These are phyloP conservation scores for Eragrostis tef DNA, from an alignment of 202 grass and related monocot species.

Conservation along the genomic window DNA sequence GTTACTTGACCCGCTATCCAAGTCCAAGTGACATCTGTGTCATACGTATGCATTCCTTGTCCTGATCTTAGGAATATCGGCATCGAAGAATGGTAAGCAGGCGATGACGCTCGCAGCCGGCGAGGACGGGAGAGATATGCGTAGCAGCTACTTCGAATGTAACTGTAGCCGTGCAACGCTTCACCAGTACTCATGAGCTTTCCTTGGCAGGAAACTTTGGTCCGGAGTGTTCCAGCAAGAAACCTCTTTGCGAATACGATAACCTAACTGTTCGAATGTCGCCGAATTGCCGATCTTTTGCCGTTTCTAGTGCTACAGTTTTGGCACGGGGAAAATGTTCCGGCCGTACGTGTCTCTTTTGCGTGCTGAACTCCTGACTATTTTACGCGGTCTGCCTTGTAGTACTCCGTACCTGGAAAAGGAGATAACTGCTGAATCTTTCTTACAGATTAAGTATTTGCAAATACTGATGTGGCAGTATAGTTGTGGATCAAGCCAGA, in stretches of 20 bases:
- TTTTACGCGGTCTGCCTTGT: neutral
- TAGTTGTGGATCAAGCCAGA: too few relatives aligned
- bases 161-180: neutral
- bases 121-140: neutral
- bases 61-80: neutral
- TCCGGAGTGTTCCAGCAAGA: constrained; percentile 28
- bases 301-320: neutral
- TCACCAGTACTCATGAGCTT: neutral
- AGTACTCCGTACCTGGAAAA: neutral
- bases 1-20: constrained; percentile 24
- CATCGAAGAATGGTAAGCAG: neutral
- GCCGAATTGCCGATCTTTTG: constrained; percentile 12
- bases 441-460: too few relatives aligned
- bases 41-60: neutral
- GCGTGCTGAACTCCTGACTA: neutral
- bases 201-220: neutral
- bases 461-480: too few relatives aligned
- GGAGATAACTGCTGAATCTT: too few relatives aligned
- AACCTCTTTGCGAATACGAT: constrained; percentile 15
- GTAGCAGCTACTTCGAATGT: neutral
- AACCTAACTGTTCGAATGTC: neutral
- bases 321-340: constrained; percentile 27
- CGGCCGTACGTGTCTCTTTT: neutral
- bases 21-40: neutral
- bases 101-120: neutral